Conservation (phyloP, 2,329 filamentous ascomycete species). For the Aciculosporium take region DNA sequence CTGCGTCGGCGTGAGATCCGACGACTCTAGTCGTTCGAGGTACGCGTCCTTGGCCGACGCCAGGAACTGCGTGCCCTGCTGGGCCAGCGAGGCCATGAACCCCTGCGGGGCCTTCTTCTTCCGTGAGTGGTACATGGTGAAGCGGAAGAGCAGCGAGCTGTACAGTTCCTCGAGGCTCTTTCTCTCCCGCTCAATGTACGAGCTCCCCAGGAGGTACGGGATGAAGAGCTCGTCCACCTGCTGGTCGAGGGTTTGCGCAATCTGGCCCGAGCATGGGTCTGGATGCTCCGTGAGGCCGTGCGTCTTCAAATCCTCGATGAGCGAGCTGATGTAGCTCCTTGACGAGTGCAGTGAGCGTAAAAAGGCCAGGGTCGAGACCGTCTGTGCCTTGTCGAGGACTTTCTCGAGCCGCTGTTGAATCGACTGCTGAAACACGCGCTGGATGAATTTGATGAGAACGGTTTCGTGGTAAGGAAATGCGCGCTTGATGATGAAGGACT, state of each 20-base stretch:
- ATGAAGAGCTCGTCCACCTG: slow-evolving; percentile 67
- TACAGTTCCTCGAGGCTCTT: slow-evolving; percentile 66
- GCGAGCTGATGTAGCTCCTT: slow-evolving; percentile 68
- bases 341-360: slow-evolving; percentile 82
- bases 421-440: slow-evolving; percentile 93
- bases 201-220: slow-evolving; percentile 53
- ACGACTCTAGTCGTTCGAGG: slow-evolving; percentile 74
- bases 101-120: slow-evolving; percentile 80
- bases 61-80: slow-evolving; percentile 78
- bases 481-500: slow-evolving; percentile 90
- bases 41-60: slow-evolving; percentile 84
- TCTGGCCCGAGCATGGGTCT: slow-evolving; percentile 76
- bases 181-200: slow-evolving; percentile 56
- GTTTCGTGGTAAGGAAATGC: slow-evolving; percentile 95
- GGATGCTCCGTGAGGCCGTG: slow-evolving; percentile 94
- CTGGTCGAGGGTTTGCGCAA: slow-evolving; percentile 59
- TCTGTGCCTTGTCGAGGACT: slow-evolving; percentile 87
- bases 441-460: slow-evolving; percentile 82
- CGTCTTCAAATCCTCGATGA: slow-evolving; percentile 86
- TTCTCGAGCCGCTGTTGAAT: slow-evolving; percentile 92
- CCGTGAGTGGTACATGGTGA: slow-evolving; percentile 82
- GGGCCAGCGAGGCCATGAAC: slow-evolving; percentile 83
- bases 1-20: slow-evolving; percentile 75
- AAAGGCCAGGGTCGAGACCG: slow-evolving; percentile 83
- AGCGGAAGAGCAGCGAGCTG: slow-evolving; percentile 88